phyloP scores from a whole-genome alignment of 495 filamentous ascomycete species.

The Xylaria flabelliformis region DNA sequence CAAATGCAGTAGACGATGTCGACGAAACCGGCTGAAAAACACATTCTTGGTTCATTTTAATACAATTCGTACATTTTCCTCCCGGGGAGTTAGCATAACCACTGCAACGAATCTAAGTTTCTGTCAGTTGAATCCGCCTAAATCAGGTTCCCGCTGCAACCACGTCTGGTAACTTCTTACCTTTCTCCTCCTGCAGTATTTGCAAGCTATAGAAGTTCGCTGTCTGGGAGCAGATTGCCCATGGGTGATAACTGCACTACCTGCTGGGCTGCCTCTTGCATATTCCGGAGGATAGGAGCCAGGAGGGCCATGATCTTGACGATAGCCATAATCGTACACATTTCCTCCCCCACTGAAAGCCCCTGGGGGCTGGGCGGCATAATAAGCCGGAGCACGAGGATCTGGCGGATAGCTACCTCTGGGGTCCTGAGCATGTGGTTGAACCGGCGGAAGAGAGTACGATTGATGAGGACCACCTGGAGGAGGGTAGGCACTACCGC shows the following conservation, averaged over 20 bases:
- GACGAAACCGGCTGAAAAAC: slow-evolving; percentile 59
- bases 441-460: slow-evolving; percentile 36
- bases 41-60: slow-evolving; percentile 58
- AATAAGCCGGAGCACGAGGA: slow-evolving; percentile 32
- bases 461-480: slow-evolving; percentile 32
- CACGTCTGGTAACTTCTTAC: slow-evolving; percentile 32
- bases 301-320: slow-evolving; percentile 29
- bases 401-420: slow-evolving; percentile 33
- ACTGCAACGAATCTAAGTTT: slow-evolving; percentile 56
- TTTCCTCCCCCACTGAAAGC: slow-evolving; percentile 11
- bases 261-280: slow-evolving; percentile 34
- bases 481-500: slow-evolving; percentile 32
- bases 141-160: neutral
- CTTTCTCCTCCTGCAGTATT: slow-evolving; percentile 59
- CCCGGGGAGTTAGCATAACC: slow-evolving; percentile 57
- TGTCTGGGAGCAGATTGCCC: slow-evolving; percentile 55
- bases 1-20: slow-evolving; percentile 54
- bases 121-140: neutral
- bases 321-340: slow-evolving; percentile 37
- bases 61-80: slow-evolving; percentile 58
- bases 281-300: slow-evolving; percentile 36
- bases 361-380: neutral
- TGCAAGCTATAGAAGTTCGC: slow-evolving; percentile 59
- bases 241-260: slow-evolving; percentile 39
- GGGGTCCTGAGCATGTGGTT: slow-evolving; percentile 32